phyloP scores from a whole-genome alignment of 352 stramenopile genomes.

The Globisporangium megalacanthum region DNA sequence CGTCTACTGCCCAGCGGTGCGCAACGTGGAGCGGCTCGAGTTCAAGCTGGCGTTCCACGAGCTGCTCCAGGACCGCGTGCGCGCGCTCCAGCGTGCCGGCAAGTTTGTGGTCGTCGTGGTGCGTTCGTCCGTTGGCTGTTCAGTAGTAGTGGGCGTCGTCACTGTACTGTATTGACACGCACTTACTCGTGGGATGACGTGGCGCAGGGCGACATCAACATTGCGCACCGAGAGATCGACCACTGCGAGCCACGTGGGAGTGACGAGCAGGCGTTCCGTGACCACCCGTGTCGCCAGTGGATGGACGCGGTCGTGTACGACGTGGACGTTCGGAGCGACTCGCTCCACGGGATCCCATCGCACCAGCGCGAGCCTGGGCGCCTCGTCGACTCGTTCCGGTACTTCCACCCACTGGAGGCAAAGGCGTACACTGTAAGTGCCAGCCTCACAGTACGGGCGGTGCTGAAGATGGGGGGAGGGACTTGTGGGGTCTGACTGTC shows the following conservation, averaged over 20 bases:
- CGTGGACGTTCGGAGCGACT: not conserved
- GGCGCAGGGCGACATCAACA: slow-evolving; percentile 76
- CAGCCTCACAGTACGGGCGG: not conserved
- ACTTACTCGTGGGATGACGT: not conserved
- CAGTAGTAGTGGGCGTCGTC: not conserved
- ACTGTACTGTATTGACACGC: not conserved
- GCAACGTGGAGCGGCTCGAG: slow-evolving; percentile 62
- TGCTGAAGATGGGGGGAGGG: no score
- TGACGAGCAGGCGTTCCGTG: slow-evolving; percentile 33
- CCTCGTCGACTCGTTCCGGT: slow-evolving; percentile 78
- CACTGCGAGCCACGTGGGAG: slow-evolving; percentile 49
- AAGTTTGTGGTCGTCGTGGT: slow-evolving; percentile 70
- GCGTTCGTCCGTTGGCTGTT: not conserved
- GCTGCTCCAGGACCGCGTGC: slow-evolving; percentile 61
- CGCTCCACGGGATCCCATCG: not conserved
- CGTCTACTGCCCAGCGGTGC: slow-evolving; percentile 80
- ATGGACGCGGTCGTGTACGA: slow-evolving; percentile 31
- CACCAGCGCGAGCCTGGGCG: slow-evolving; percentile 1
- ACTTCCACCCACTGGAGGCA: slow-evolving; percentile 59
- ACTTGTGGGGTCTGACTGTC: not conserved
- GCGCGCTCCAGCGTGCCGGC: slow-evolving; percentile 32
- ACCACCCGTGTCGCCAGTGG: slow-evolving; percentile 68
- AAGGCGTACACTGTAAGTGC: slow-evolving; percentile 77
- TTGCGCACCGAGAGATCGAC: slow-evolving; percentile 74
- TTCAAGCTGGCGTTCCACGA: slow-evolving; percentile 85